These are phyloP conservation scores for Kwoniella newhampshirensis DNA, from an alignment of 768 basidiomycete genomes.

Conservation along the genomic window DNA sequence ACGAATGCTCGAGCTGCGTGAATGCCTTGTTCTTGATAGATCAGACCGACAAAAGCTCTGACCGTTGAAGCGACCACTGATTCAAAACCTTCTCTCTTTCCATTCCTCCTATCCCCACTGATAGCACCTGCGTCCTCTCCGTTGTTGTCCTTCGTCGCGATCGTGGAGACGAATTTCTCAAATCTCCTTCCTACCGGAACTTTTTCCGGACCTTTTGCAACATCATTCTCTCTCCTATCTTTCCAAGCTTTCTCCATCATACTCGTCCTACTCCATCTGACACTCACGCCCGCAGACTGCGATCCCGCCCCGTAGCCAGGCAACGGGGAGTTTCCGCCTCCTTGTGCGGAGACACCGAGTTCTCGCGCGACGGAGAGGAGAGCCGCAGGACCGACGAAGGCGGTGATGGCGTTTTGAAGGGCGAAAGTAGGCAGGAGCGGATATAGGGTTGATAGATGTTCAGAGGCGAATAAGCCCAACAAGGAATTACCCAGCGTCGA, in stretches of 20 bases:
- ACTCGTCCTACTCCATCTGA: constrained; percentile 21
- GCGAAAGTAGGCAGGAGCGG: constrained; percentile 91
- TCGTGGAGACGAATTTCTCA: constrained; percentile 15
- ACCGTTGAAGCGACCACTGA: constrained; percentile 87
- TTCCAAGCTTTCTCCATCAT: constrained; percentile 12
- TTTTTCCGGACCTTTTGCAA: constrained; percentile 46
- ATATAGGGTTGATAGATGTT: constrained; percentile 74
- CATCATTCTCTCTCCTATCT: constrained; percentile 50
- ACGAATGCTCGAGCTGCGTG: constrained; percentile 82
- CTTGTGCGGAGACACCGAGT: constrained; percentile 45
- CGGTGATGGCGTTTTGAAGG: constrained; percentile 84
- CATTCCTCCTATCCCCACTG: too few species aligned
- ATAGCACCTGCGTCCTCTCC: constrained; percentile 59
- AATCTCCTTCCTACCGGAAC: constrained; percentile 35
- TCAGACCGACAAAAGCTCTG: constrained; percentile 78
- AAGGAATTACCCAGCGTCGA: constrained; percentile 78
- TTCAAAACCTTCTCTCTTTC: constrained; percentile 57
- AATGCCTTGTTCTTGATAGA: constrained; percentile 75
- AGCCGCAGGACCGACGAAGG: constrained; percentile 81
- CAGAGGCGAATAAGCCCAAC: constrained; percentile 84
- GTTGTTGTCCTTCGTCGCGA: constrained; percentile 6
- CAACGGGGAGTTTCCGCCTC: constrained; percentile 26
- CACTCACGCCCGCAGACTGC: constrained; percentile 16
- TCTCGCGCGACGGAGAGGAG: constrained; percentile 82
- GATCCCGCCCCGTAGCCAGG: constrained; percentile 24